A percentile compares a stretch with the other conserved stretches of the same genome.
Conservation (phyloP, 768 basidiomycete species). For the Xanthoconium purpureum region DNA sequence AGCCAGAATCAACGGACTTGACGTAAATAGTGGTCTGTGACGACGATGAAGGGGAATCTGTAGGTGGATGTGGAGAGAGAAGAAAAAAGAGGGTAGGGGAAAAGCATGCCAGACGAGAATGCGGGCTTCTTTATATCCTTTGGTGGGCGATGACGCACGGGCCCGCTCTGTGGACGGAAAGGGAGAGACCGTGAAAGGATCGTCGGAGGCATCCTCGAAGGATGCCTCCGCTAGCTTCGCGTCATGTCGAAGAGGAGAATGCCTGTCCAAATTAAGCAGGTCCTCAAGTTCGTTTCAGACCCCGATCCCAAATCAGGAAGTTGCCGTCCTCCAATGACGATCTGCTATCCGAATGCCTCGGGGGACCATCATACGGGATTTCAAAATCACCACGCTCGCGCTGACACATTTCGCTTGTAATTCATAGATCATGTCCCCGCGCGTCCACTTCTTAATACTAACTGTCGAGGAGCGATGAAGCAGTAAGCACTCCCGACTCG, state of each 20-base stretch:
- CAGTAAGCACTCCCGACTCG: too few relatives aligned
- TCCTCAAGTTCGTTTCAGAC: conserved; percentile 26
- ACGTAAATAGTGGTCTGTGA: conserved; percentile 23
- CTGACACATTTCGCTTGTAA: too few relatives aligned
- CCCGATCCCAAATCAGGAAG: conserved; percentile 16
- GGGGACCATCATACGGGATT: too few relatives aligned
- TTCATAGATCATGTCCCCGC: too few relatives aligned
- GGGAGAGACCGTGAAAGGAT: conserved; percentile 14
- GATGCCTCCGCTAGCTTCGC: conserved; percentile 19
- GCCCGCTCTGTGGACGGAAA: conserved; percentile 23
- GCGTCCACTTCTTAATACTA: too few relatives aligned
- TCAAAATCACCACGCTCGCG: too few relatives aligned
- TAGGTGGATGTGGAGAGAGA: conserved; percentile 13
- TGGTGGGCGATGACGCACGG: conserved; percentile 27
- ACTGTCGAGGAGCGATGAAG: too few relatives aligned
- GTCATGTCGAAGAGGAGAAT: conserved; percentile 10
- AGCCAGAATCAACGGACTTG: conserved; percentile 11
- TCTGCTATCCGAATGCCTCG: conserved; percentile 2
- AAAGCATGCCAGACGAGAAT: conserved; percentile 9
- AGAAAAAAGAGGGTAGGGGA: conserved; percentile 8
- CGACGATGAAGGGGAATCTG: conserved; percentile 10
- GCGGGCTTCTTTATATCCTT: conserved; percentile 24
- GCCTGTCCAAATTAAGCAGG: conserved; percentile 24
- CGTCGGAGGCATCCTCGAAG: conserved; percentile 23
- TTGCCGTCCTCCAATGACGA: conserved; percentile 15